Evolutionary conservation across 805 yeast genomes (phyloP), one percentile per base, ranked within the genome.

Genomic region (Wickerhamiella nectarea): DNA sequence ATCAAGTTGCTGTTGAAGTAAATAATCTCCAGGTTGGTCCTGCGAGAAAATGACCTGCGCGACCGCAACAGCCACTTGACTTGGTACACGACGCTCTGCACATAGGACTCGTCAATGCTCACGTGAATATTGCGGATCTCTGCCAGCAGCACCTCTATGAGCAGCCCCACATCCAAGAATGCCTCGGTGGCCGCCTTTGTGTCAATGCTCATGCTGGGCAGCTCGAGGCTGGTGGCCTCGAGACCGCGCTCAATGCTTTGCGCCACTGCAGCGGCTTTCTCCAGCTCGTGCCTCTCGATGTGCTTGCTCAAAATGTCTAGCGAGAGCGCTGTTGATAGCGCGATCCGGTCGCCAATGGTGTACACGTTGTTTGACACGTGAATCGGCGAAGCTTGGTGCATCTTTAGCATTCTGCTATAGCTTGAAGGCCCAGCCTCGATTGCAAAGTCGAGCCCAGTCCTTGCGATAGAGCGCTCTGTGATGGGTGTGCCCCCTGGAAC

Each of bases 1-100:
- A 35, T 35, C 31, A 26, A 43, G 26, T 41, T 41, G 11, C 31
- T 12, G 14, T 47, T 48, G 26, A 44, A 45, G 25, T 34, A 45
- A 18, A 45, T 14, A 10, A 40, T 46, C 25, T 43, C 50, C n/a
- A 47, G 25, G 17, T 17, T 12, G 15, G 45, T 28, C 7, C 43
- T 35, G 9, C 50, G 36, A 21, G 48, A 41, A 19, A 37, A 45
- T 1, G 48, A 28, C 28, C 34, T 20, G 15, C 41, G 41, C 19
- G 40, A 28, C 12, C 44, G 34, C 9, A 47, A 25, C 11, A 38
- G 14, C 46, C 46, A 47, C 8, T 35, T 28, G 7, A 22, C 28
- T n/a, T 34, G 31, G 36, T 29, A 33, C 9, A 24, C 15, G 9
- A 21, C 20, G 24, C 38, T 21, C 3, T 18, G 19, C 11, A 34